These are phyloP conservation scores for Tolypocladium capitatum DNA, from an alignment of 2,329 filamentous ascomycete genomes.

Conservation along the genomic window DNA sequence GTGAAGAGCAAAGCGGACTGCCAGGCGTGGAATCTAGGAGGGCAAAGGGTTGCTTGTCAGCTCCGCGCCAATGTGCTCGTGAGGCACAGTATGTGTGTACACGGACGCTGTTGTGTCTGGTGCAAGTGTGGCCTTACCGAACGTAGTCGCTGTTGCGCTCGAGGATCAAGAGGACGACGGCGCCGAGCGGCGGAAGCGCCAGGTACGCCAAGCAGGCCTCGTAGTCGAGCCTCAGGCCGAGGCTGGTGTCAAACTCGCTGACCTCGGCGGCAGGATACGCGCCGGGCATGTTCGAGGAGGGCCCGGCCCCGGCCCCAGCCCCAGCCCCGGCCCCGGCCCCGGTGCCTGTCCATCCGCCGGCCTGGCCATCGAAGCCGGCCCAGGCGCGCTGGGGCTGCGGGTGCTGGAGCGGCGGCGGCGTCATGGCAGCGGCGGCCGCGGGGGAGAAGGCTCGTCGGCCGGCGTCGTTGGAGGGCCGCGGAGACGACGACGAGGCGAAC, in stretches of 20 bases:
- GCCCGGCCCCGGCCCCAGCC: constrained; percentile 4
- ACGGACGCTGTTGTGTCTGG: neutral
- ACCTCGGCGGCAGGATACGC: constrained; percentile 35
- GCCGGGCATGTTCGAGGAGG: constrained; percentile 14
- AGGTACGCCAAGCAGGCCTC: constrained; percentile 88
- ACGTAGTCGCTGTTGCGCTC: constrained; percentile 98
- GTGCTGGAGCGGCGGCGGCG: constrained; percentile 27
- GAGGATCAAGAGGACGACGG: constrained; percentile 68
- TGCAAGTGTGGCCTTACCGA: constrained; percentile 39
- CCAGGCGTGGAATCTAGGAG: constrained; percentile 81
- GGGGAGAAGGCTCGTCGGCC: constrained; percentile 42
- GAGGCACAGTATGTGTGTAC: too few relatives aligned
- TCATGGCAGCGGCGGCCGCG: constrained; percentile 22
- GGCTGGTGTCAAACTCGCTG: constrained; percentile 80
- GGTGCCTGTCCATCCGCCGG: constrained; percentile 8
- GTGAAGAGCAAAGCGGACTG: constrained; percentile 79
- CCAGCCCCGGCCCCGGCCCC: too few relatives aligned
- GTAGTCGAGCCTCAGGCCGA: constrained; percentile 75
- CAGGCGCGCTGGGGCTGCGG: constrained; percentile 46
- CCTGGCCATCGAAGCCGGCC: constrained; percentile 27
- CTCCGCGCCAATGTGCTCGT: neutral
- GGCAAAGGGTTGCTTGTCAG: constrained; percentile 4
- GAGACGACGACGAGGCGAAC: constrained; percentile 25
- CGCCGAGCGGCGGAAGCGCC: constrained; percentile 70
- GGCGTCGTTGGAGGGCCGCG: constrained; percentile 42